phyloP scores from a whole-genome alignment of 441 rosid genomes.

The Aquilaria agallochum region DNA sequence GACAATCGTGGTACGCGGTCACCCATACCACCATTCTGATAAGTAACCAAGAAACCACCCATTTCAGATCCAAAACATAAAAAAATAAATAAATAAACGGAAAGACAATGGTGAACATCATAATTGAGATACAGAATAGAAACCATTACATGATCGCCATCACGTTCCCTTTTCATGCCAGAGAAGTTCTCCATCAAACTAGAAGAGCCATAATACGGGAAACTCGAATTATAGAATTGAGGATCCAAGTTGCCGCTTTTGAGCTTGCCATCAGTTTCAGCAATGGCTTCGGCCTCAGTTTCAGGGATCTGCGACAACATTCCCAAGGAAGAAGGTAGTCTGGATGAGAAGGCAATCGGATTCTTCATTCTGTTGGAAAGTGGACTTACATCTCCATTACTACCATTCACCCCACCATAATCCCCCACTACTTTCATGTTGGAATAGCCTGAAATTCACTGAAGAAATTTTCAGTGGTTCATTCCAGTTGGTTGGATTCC shows the following conservation, averaged over 20 bases:
- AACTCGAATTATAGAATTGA: constrained; percentile 26
- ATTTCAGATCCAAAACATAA: background rate
- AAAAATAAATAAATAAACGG: background rate
- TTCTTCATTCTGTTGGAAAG: constrained; percentile 43
- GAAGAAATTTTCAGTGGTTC: constrained; percentile 18
- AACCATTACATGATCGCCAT: constrained; percentile 22
- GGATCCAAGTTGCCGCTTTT: constrained; percentile 18
- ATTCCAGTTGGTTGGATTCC: constrained; percentile 2
- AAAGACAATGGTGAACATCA: background rate
- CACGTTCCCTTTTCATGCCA: constrained; percentile 30
- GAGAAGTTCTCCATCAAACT: constrained; percentile 24
- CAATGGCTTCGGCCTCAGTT: constrained; percentile 28
- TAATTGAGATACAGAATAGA: constrained; percentile 3
- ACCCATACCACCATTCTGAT: constrained; percentile 54
- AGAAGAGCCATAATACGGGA: constrained; percentile 30
- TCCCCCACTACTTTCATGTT: constrained; percentile 32
- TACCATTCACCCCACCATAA: constrained; percentile 34
- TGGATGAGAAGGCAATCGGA: constrained; percentile 53
- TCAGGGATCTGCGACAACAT: constrained; percentile 69
- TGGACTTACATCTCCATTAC: constrained; percentile 50
- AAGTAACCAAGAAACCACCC: constrained; percentile 1
- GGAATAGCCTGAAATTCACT: constrained; percentile 50
- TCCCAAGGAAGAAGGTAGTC: constrained; percentile 60
- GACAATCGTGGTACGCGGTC: constrained; percentile 45
- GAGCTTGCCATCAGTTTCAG: constrained; percentile 24